phyloP scores from a whole-genome alignment of 2,329 filamentous ascomycete species.

The Apiospora arundinis region DNA sequence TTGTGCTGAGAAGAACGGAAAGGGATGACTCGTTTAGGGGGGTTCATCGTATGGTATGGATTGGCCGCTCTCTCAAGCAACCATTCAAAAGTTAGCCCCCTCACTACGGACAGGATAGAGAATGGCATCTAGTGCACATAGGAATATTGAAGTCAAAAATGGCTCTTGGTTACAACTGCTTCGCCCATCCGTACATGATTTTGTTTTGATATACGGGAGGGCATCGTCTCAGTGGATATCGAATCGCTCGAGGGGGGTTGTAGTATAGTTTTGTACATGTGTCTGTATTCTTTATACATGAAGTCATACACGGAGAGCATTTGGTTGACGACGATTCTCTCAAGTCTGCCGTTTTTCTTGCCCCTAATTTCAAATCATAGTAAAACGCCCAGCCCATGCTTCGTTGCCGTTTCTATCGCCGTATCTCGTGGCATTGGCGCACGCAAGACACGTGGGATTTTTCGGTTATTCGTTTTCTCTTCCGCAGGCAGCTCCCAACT shows the following conservation, averaged over 20 bases:
- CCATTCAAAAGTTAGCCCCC: neutral
- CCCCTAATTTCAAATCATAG: neutral
- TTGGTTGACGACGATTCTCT: neutral
- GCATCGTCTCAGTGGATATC: neutral
- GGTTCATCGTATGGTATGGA: neutral
- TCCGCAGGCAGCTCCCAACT: neutral
- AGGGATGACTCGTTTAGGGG: neutral
- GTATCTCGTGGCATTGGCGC: neutral
- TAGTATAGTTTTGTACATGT: conserved; percentile 22
- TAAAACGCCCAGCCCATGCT: conserved; percentile 9
- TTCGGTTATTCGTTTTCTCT: neutral
- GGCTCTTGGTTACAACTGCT: neutral
- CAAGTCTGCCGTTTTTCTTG: neutral
- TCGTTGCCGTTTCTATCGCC: neutral
- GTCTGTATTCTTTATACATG: conserved; percentile 4
- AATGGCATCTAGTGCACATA: no score
- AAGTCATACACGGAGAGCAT: conserved; percentile 12
- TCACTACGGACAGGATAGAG: no score
- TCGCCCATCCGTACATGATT: neutral
- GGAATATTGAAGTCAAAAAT: no score
- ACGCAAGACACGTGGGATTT: neutral
- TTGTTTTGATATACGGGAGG: neutral
- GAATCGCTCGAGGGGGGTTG: neutral
- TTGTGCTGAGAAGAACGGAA: conserved; percentile 43
- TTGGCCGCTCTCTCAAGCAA: neutral